These are phyloP conservation scores for Brassica nigra DNA, from an alignment of 345 rosid genomes.

Conservation along the genomic window DNA sequence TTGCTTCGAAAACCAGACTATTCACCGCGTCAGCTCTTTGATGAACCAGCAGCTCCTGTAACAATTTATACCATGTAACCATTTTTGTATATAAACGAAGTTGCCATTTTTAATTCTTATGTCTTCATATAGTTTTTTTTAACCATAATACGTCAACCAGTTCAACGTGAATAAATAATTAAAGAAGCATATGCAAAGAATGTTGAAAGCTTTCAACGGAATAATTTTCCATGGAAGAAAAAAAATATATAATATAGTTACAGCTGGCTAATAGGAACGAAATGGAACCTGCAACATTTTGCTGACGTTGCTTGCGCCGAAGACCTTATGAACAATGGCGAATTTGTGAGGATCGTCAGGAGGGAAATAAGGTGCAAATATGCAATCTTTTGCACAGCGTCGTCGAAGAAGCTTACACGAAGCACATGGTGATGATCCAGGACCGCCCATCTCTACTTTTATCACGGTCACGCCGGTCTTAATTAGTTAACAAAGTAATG, in stretches of 20 bases:
- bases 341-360: constrained; percentile 82
- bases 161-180: neutral
- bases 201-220: constrained; percentile 13
- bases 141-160: neutral
- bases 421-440: constrained; percentile 75
- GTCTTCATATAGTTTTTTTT: neutral
- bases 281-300: constrained; percentile 77
- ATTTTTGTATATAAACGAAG: neutral
- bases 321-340: constrained; percentile 82
- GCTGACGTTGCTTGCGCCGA: constrained; percentile 88
- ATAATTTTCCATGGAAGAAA: neutral
- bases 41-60: constrained; percentile 74
- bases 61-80: constrained; percentile 15
- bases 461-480: neutral
- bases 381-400: constrained; percentile 79
- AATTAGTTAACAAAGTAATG: neutral
- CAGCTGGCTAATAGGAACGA: constrained; percentile 8
- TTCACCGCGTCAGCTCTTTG: constrained; percentile 85
- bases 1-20: constrained; percentile 85
- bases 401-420: constrained; percentile 80
- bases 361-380: constrained; percentile 90
- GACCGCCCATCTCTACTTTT: constrained; percentile 47
- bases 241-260: neutral
- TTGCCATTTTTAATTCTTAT: neutral
- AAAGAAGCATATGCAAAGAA: constrained; percentile 14